A percentile compares a stretch with the other conserved stretches of the same genome.
Conservation (phyloP, 306 rosid species). For the Malus domestica region DNA sequence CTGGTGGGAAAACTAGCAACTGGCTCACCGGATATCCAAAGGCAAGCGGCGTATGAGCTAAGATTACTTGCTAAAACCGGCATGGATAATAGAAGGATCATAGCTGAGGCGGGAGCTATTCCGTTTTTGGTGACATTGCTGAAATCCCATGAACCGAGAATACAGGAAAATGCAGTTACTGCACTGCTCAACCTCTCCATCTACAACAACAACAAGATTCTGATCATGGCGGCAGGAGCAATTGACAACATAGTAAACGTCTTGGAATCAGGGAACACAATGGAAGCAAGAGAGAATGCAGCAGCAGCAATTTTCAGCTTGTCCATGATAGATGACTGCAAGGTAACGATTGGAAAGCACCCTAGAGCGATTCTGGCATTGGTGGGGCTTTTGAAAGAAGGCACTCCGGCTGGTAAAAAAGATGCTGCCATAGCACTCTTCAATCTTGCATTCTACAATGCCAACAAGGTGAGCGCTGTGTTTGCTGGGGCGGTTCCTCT, state of each 20-base stretch:
- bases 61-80: slow-evolving; percentile 76
- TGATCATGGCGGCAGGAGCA: slow-evolving; percentile 86
- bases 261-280: slow-evolving; percentile 65
- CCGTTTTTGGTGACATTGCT: slow-evolving; percentile 71
- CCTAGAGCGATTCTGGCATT: slow-evolving; percentile 68
- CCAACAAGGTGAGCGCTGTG: slow-evolving; percentile 56
- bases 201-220: slow-evolving; percentile 66
- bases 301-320: slow-evolving; percentile 79
- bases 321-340: slow-evolving; percentile 68
- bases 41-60: slow-evolving; percentile 88
- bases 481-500: slow-evolving; percentile 51
- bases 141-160: slow-evolving; percentile 63
- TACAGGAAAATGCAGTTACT: slow-evolving; percentile 83
- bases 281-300: slow-evolving; percentile 90
- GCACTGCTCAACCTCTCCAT: slow-evolving; percentile 83
- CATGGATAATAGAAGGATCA: slow-evolving; percentile 63
- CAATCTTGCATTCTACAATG: slow-evolving; percentile 65
- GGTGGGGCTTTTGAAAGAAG: slow-evolving; percentile 73
- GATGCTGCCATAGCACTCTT: slow-evolving; percentile 78
- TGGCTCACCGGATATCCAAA: slow-evolving; percentile 72
- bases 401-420: slow-evolving; percentile 63
- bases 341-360: slow-evolving; percentile 52
- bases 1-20: slow-evolving; percentile 93
- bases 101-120: slow-evolving; percentile 90
- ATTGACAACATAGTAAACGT: slow-evolving; percentile 60